A percentile compares a stretch with the other conserved stretches of the same genome.
phyloP scores from a whole-genome alignment of 495 filamentous ascomycete species.

The Penicillium verhagenii region DNA sequence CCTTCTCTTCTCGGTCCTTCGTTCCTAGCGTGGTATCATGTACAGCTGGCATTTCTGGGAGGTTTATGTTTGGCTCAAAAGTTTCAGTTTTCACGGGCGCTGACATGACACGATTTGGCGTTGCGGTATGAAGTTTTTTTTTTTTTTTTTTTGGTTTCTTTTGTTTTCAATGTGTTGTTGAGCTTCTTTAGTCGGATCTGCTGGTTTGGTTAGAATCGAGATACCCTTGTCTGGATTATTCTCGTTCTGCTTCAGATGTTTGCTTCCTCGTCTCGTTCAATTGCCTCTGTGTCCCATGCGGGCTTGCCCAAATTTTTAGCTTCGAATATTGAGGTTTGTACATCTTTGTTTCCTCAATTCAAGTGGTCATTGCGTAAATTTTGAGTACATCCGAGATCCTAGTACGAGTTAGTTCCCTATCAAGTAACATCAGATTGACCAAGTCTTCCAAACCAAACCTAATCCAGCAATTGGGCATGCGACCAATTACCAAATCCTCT shows the following conservation, averaged over 20 bases:
- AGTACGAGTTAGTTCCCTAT: too few relatives aligned
- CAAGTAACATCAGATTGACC: too few relatives aligned
- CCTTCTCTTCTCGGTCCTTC: not conserved
- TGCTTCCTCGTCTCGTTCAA: too few relatives aligned
- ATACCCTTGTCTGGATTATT: slow-evolving; percentile 16
- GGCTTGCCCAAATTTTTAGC: not conserved
- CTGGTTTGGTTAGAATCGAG: slow-evolving; percentile 18
- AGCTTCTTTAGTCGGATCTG: not conserved
- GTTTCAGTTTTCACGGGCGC: slow-evolving; percentile 20
- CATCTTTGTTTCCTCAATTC: not conserved
- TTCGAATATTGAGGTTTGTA: not conserved
- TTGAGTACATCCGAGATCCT: not conserved
- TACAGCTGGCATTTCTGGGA: slow-evolving; percentile 20
- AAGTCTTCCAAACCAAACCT: too few relatives aligned
- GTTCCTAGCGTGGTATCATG: slow-evolving; percentile 17
- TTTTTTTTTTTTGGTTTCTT: slow-evolving; percentile 8
- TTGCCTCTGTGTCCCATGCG: not conserved
- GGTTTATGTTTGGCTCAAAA: slow-evolving; percentile 13
- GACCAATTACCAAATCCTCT: too few relatives aligned
- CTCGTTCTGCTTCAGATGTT: not conserved
- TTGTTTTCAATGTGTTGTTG: too few relatives aligned
- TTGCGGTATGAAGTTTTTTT: slow-evolving; percentile 27
- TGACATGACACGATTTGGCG: slow-evolving; percentile 17
- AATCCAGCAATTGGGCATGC: too few relatives aligned
- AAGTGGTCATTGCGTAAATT: not conserved